Base-by-base conservation (phyloP, 2,329 filamentous ascomycete genomes). In the Colletotrichum viniferum region DNA sequence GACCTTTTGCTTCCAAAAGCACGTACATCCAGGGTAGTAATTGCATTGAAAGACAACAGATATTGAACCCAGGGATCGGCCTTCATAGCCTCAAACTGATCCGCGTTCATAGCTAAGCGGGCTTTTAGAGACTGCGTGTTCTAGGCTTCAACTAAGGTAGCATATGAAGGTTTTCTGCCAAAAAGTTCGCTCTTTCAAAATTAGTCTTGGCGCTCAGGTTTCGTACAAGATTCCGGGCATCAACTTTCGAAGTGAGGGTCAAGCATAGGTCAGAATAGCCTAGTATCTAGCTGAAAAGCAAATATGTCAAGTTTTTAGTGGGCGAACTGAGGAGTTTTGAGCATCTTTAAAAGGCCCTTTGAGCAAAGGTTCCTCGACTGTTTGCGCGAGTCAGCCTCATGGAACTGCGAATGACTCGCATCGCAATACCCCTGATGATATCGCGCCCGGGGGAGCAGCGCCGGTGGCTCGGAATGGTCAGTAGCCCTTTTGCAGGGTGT, bases 381-480 rank as follows among this genome's bases (percentile, higher is more conserved):
- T 14, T 9, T n/a, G 28, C 64, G 30, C 52, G 71, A 73, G 64
- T 73, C 71, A 73, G 65, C 58, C 71, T 34, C 69, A 30, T 69
- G 71, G 71, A 73, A 43, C 43, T 43, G 24, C 5, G 5, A 69
- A 69, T 73, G 65, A 73, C 71, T 73, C 71, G 71, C 71, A 63
- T 30, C 21, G 18, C 21, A 18, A 14, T 30, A 69, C 58, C 71
- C 65, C 58, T 69, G 71, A 69, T 55, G 10, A 21, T 52, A 38
- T 30, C 55, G 38, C 55, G 52, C 24, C 58, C 32, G 6, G 38
- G 64, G 32, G 70, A 34, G 55, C 26, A 43, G 36, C 34, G 2
- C 55, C 55, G 28, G 14, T n/a, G n/a, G 13, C 14, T 38, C 63
- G 70, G 70, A 28, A 7, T 69, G 24, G 8, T 12, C 64, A 7